phyloP scores from a whole-genome alignment of 495 filamentous ascomycete genomes.

The Podospora australis region DNA sequence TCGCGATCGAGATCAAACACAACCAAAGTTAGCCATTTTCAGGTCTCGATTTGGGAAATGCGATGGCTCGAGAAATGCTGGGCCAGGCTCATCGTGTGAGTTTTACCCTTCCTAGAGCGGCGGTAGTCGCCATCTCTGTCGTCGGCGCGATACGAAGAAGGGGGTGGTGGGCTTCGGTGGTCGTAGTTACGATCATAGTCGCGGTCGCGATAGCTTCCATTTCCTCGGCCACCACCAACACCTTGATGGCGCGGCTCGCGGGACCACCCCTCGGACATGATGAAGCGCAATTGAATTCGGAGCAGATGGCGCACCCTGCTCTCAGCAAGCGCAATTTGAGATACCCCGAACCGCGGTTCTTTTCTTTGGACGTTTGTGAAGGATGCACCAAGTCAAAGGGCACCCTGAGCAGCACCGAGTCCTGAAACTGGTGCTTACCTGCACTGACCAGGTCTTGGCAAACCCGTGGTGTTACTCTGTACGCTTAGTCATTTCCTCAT shows the following conservation, averaged over 20 bases:
- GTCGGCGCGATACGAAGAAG: conserved; percentile 22
- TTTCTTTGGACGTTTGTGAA: too few species aligned
- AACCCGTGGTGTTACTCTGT: too few species aligned
- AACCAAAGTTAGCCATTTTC: conserved; percentile 26
- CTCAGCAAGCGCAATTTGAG: too few species aligned
- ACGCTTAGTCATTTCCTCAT: too few species aligned
- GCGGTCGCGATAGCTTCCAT: conserved; percentile 15
- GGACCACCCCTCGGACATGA: conserved; percentile 21
- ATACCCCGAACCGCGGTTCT: too few species aligned
- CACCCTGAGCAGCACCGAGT: too few species aligned
- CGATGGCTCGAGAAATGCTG: conserved; percentile 7
- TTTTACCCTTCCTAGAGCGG: conserved; percentile 45
- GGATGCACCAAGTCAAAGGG: too few species aligned
- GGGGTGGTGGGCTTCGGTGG: too few species aligned
- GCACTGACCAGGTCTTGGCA: too few species aligned
- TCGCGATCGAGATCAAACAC: conserved; percentile 3
- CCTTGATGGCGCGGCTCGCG: conserved; percentile 10
- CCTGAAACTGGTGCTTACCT: too few species aligned
- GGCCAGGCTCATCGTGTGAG: conserved; percentile 16
- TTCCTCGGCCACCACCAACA: conserved; percentile 12
- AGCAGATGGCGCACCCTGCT: too few species aligned
- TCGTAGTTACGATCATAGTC: background rate
- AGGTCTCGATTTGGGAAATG: conserved; percentile 11
- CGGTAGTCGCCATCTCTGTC: conserved; percentile 25
- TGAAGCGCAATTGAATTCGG: background rate